Evolutionary conservation across 192 early-diverging fungal genomes (phyloP).

Genomic region (Funneliformis mosseae): DNA sequence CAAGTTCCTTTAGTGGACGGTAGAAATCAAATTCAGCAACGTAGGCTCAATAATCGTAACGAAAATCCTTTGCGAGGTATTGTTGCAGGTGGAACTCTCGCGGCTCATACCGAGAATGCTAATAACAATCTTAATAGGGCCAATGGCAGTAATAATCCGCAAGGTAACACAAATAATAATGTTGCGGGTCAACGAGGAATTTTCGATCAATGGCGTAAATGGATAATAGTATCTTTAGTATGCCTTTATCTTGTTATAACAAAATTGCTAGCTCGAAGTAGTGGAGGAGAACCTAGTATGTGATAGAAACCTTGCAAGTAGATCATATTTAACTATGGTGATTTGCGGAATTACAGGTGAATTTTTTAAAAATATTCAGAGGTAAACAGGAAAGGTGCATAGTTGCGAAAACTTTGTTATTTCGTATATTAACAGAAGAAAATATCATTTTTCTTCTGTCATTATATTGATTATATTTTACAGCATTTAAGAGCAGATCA

Average conservation of each 20-base stretch:
- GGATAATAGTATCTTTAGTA: slow-evolving; percentile 58
- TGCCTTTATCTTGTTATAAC: slow-evolving; percentile 59
- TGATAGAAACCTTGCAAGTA: not conserved
- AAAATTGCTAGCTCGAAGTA: slow-evolving; percentile 46
- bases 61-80: slow-evolving; percentile 23
- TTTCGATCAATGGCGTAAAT: slow-evolving; percentile 57
- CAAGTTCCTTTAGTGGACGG: not conserved
- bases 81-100: not conserved
- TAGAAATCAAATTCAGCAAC: not conserved
- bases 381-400: not conserved
- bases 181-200: slow-evolving; percentile 35
- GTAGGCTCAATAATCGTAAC: not conserved
- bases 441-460: not conserved
- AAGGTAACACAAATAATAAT: slow-evolving; percentile 33
- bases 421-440: not conserved
- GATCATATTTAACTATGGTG: not conserved
- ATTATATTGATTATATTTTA: not conserved
- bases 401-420: not conserved
- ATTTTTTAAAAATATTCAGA: not conserved
- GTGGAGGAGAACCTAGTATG: slow-evolving; percentile 2
- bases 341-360: not conserved
- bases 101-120: not conserved
- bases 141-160: slow-evolving; percentile 1
- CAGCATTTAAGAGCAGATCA: not conserved
- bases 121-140: not conserved